These are phyloP conservation scores for Aspergillus thermomutatus DNA, from an alignment of 2,329 filamentous ascomycete genomes.

Conservation along the genomic window DNA sequence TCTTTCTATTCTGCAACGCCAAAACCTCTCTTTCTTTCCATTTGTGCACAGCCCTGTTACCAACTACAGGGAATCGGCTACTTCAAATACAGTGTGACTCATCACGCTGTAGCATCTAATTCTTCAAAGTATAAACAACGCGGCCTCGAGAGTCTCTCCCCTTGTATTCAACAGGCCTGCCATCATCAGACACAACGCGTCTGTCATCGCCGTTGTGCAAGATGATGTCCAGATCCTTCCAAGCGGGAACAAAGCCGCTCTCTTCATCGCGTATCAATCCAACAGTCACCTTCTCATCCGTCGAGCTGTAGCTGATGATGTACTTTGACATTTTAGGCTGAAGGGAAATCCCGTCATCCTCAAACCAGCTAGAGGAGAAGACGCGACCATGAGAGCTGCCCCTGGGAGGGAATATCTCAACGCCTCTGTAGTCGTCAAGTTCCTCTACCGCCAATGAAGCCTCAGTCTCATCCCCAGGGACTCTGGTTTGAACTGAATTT, in stretches of 20 bases:
- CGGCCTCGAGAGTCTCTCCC: slow-evolving; percentile 26
- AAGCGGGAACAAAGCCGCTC: slow-evolving; percentile 47
- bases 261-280: slow-evolving; percentile 38
- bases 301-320: slow-evolving; percentile 44
- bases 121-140: slow-evolving; percentile 28
- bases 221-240: slow-evolving; percentile 50
- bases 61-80: not conserved
- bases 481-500: slow-evolving; percentile 49
- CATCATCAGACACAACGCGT: slow-evolving; percentile 33
- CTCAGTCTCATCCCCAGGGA: slow-evolving; percentile 49
- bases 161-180: slow-evolving; percentile 27
- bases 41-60: not conserved
- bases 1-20: not conserved
- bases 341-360: slow-evolving; percentile 56
- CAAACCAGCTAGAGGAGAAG: slow-evolving; percentile 49
- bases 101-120: slow-evolving; percentile 5
- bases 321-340: slow-evolving; percentile 42
- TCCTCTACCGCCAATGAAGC: slow-evolving; percentile 40
- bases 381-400: slow-evolving; percentile 37
- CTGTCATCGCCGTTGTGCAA: slow-evolving; percentile 51
- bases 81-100: not conserved
- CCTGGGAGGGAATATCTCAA: slow-evolving; percentile 56
- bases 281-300: slow-evolving; percentile 44
- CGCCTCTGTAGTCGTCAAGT: slow-evolving; percentile 53
- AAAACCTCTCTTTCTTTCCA: not conserved